phyloP scores from a whole-genome alignment of 495 filamentous ascomycete species.

The Neurospora sp. region DNA sequence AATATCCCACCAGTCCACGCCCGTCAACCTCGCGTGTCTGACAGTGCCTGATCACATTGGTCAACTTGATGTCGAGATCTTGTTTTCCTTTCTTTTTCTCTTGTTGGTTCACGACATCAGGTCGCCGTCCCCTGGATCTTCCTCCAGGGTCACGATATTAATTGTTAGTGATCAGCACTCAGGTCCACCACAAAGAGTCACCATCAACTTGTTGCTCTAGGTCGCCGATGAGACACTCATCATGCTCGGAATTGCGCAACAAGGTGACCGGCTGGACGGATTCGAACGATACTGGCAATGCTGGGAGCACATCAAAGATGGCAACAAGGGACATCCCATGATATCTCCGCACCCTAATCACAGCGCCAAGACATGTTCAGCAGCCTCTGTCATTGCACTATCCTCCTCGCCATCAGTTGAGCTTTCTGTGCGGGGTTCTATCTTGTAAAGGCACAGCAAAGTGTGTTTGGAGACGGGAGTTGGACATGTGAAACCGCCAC shows the following conservation, averaged over 20 bases:
- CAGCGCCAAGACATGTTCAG: not conserved
- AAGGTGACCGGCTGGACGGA: not conserved
- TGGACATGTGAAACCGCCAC: not conserved
- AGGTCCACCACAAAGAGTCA: not conserved
- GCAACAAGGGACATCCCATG: not conserved
- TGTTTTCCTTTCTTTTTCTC: not conserved
- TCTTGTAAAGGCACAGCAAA: not conserved
- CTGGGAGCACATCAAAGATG: not conserved
- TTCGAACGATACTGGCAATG: not conserved
- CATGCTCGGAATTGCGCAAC: too few species aligned
- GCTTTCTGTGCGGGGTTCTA: not conserved
- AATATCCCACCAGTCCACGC: too few species aligned
- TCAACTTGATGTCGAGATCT: not conserved
- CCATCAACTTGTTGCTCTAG: not conserved
- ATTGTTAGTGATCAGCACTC: not conserved
- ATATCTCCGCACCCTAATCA: not conserved
- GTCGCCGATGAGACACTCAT: too few species aligned
- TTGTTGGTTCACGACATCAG: not conserved
- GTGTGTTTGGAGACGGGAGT: not conserved
- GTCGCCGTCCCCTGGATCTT: not conserved
- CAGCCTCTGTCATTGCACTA: not conserved
- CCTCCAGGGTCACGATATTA: not conserved
- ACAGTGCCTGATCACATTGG: not conserved
- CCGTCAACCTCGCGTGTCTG: not conserved
- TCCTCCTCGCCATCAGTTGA: not conserved